These are phyloP conservation scores for Schoenoplectus triqueter DNA, from an alignment of 202 grass and related monocot species.

Conservation along the genomic window DNA sequence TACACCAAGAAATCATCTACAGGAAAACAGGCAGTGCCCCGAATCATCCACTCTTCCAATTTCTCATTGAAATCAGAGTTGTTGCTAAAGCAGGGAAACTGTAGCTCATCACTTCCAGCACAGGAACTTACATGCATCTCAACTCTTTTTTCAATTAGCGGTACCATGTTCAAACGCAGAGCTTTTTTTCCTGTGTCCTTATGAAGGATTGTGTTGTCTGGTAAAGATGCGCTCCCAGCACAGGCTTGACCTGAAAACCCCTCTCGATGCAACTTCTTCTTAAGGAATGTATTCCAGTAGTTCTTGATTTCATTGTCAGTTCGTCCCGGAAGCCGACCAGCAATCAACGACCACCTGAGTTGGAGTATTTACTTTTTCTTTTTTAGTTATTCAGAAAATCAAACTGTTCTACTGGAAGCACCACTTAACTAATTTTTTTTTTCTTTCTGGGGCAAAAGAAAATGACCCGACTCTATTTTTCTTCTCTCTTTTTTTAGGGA, in stretches of 20 bases:
- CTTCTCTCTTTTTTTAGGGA: neutral
- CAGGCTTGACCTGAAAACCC: neutral
- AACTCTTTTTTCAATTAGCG: slow-evolving; percentile 1
- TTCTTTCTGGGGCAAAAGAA: neutral
- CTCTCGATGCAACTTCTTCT: slow-evolving; percentile 17
- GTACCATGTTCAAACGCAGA: neutral
- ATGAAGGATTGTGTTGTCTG: neutral
- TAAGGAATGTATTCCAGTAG: slow-evolving; percentile 43
- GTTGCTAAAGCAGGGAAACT: neutral
- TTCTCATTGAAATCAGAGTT: slow-evolving; percentile 34
- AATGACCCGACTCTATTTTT: neutral
- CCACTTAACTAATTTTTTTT: neutral
- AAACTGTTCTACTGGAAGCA: neutral
- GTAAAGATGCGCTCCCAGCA: neutral
- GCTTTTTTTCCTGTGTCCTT: neutral
- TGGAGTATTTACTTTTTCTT: neutral
- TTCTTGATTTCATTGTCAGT: slow-evolving; percentile 53
- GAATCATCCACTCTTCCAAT: slow-evolving; percentile 37
- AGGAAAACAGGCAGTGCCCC: slow-evolving; percentile 28
- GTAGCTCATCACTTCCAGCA: neutral
- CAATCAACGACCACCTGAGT: slow-evolving; percentile 44
- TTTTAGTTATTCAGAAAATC: neutral
- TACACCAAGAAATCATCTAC: slow-evolving; percentile 35
- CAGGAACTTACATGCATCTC: neutral
- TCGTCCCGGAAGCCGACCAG: slow-evolving; percentile 43